Conservation (phyloP, 352 stramenopile genomes). For the Halophytophthora batemanensis region DNA sequence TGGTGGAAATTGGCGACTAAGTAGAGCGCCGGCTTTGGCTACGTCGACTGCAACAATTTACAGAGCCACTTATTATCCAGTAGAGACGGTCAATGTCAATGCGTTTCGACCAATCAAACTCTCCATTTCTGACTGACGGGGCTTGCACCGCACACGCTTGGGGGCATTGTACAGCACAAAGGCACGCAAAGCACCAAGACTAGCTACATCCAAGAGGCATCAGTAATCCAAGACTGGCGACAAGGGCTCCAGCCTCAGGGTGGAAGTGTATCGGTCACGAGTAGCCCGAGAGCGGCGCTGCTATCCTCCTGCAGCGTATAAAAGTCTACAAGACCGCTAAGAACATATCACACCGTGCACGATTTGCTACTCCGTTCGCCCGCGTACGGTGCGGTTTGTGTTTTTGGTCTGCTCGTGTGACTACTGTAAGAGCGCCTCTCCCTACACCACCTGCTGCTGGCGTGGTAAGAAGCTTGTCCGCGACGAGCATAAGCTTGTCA, state of each 20-base stretch:
- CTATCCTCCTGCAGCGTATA: conserved; percentile 6
- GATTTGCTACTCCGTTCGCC: background rate
- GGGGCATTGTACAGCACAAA: too few relatives aligned
- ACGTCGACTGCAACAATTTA: too few relatives aligned
- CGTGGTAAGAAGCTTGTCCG: conserved; percentile 8
- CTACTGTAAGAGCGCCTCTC: conserved; percentile 2
- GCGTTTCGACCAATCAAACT: too few relatives aligned
- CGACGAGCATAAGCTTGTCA: background rate
- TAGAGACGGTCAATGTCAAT: too few relatives aligned
- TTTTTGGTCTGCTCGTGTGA: background rate
- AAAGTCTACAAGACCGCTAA: conserved; percentile 8
- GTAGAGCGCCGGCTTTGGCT: too few relatives aligned
- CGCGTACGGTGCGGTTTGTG: conserved; percentile 5
- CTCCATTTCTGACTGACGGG: too few relatives aligned
- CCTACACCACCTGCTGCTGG: conserved; percentile 2
- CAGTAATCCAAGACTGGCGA: background rate
- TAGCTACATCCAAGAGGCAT: too few relatives aligned
- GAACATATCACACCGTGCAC: conserved; percentile 4
- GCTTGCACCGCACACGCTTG: too few relatives aligned
- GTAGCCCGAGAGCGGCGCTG: conserved; percentile 2
- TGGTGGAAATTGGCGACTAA: too few relatives aligned
- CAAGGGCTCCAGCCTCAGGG: background rate
- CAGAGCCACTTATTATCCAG: too few relatives aligned
- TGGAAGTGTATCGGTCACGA: conserved; percentile 4
- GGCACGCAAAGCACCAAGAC: too few relatives aligned